These are phyloP conservation scores for Earliella scabrosa DNA, from an alignment of 1,284 basidiomycete species.

Conservation along the genomic window DNA sequence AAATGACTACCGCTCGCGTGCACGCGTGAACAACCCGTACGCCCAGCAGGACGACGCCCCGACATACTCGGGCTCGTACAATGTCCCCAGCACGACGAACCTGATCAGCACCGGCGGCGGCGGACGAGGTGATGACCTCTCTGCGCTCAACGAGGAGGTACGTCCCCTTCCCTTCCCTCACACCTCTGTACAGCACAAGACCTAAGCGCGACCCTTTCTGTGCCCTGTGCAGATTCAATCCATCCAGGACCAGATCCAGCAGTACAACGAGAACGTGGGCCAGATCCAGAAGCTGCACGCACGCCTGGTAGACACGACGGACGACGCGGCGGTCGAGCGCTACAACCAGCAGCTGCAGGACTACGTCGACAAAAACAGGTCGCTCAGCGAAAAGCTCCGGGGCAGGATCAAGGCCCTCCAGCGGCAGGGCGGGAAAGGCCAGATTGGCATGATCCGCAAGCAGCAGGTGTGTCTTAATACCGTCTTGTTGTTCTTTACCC, in stretches of 20 bases:
- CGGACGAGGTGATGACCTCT: conserved; percentile 54
- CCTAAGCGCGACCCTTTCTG: not conserved
- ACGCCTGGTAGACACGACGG: conserved; percentile 78
- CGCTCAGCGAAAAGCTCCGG: conserved; percentile 76
- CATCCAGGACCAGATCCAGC: conserved; percentile 71
- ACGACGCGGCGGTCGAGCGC: conserved; percentile 67
- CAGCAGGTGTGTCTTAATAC: conserved; percentile 67
- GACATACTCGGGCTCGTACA: conserved; percentile 72
- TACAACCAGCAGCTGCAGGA: conserved; percentile 71
- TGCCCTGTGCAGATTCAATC: conserved; percentile 58
- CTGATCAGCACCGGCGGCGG: conserved; percentile 50
- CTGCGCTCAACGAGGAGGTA: conserved; percentile 77
- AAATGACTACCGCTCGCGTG: conserved; percentile 47
- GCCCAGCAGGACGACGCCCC: conserved; percentile 56
- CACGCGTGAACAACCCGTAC: conserved; percentile 55
- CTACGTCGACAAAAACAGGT: conserved; percentile 79
- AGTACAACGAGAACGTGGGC: conserved; percentile 72
- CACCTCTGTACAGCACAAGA: not conserved
- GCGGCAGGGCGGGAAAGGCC: conserved; percentile 69
- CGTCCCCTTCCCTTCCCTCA: conserved; percentile 21
- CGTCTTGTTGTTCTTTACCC: no score
- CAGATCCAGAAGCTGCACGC: conserved; percentile 76
- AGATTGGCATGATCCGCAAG: conserved; percentile 82
- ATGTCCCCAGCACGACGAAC: conserved; percentile 55
- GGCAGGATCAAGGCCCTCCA: conserved; percentile 81